A percentile compares a stretch with the other conserved stretches of the same genome.
Evolutionary conservation across 2,329 filamentous ascomycete species (phyloP).

Genomic region (Beauveria sp.): DNA sequence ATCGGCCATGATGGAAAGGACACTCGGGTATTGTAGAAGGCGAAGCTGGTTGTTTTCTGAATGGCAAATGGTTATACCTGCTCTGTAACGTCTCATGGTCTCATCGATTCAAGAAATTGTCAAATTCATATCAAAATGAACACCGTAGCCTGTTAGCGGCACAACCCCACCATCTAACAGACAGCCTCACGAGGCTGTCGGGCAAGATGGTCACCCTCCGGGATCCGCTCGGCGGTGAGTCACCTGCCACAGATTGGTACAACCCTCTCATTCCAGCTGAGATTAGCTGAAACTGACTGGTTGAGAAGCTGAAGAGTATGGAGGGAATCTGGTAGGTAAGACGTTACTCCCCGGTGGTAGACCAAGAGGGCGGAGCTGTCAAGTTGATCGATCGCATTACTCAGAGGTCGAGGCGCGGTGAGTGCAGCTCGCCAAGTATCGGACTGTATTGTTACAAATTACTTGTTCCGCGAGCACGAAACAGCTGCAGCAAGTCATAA

Average conservation of each 20-base stretch:
- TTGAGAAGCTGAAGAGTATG: not conserved
- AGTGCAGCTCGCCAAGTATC: too few species aligned
- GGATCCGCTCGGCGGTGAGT: not conserved
- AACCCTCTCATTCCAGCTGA: not conserved
- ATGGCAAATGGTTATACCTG: not conserved
- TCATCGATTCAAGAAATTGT: not conserved
- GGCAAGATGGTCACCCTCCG: not conserved
- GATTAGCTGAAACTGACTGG: not conserved
- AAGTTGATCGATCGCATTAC: not conserved
- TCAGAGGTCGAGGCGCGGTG: not conserved
- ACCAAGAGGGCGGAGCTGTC: not conserved
- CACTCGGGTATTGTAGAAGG: not conserved
- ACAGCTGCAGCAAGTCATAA: too few species aligned
- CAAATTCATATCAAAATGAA: not conserved
- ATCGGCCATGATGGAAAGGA: not conserved
- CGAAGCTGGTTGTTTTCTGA: not conserved
- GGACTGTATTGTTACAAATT: too few species aligned
- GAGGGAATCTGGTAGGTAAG: not conserved
- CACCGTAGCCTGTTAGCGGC: not conserved
- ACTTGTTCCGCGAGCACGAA: too few species aligned
- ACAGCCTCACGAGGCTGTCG: not conserved
- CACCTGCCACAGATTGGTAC: not conserved
- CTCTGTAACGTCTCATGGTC: not conserved
- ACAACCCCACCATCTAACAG: not conserved
- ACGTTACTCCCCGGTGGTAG: not conserved